phyloP scores from a whole-genome alignment of 2,329 filamentous ascomycete species.

The Cladosporium sp. region DNA sequence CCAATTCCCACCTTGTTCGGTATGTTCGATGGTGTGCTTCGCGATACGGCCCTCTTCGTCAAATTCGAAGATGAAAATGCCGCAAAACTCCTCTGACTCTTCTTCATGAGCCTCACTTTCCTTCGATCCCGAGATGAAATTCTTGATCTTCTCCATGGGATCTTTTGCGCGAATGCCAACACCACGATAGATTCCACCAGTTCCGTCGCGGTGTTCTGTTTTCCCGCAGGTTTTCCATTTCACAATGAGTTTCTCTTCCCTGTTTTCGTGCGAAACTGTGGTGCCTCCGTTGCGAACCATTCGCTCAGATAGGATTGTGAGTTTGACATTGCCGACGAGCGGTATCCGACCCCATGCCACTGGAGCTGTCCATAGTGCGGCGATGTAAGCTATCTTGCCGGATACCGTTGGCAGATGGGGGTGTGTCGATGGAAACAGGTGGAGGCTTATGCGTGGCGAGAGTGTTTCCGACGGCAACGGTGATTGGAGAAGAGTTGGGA shows the following conservation, averaged over 20 bases:
- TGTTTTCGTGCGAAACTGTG: constrained; percentile 25
- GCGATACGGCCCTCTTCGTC: constrained; percentile 78
- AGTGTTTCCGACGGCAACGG: constrained; percentile 59
- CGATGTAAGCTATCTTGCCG: constrained; percentile 83
- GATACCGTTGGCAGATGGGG: constrained; percentile 88
- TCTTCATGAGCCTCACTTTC: constrained; percentile 38
- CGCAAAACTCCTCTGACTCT: constrained; percentile 69
- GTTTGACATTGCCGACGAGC: constrained; percentile 80
- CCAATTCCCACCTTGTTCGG: constrained; percentile 76
- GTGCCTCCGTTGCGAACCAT: constrained; percentile 60
- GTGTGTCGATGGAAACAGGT: constrained; percentile 68
- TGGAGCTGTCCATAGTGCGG: constrained; percentile 91
- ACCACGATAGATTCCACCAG: constrained; percentile 41
- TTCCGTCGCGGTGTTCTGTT: constrained; percentile 40
- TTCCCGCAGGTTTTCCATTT: constrained; percentile 73
- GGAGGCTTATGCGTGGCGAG: constrained; percentile 57
- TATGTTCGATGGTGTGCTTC: constrained; percentile 90
- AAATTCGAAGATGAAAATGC: constrained; percentile 93
- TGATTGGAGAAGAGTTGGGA: constrained; percentile 57
- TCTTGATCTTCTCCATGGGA: constrained; percentile 51
- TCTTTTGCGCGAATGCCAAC: constrained; percentile 35
- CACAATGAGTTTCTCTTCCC: constrained; percentile 77
- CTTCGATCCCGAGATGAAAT: constrained; percentile 51
- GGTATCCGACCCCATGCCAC: constrained; percentile 94
- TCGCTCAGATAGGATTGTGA: constrained; percentile 84